Conservation (phyloP, 257 asterid genomes). For the Misopates orontium region DNA sequence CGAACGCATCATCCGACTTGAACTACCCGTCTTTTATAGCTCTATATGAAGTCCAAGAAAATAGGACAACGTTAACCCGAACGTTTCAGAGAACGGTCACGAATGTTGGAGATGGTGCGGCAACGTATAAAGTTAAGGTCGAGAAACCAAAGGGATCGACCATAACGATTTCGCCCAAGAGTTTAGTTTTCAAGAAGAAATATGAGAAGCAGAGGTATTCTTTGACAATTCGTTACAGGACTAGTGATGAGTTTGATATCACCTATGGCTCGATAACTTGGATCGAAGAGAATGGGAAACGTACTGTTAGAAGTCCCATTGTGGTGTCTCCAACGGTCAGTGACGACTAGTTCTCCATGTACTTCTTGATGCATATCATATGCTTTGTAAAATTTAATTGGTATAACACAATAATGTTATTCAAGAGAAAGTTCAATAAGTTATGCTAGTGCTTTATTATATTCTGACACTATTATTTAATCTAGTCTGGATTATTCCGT, state of each 20-base stretch:
- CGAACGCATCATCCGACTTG: slow-evolving; percentile 10
- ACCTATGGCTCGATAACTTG: slow-evolving; percentile 33
- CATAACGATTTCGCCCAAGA: slow-evolving; percentile 6
- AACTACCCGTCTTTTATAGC: slow-evolving; percentile 26
- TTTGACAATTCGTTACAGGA: slow-evolving; percentile 8
- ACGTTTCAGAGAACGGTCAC: slow-evolving; percentile 16
- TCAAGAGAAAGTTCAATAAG: too few relatives aligned
- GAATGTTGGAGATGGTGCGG: not conserved
- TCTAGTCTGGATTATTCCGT: too few relatives aligned
- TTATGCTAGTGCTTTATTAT: too few relatives aligned
- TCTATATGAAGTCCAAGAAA: not conserved
- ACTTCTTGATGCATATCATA: too few relatives aligned
- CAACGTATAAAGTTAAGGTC: not conserved
- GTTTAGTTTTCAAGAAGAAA: slow-evolving; percentile 8
- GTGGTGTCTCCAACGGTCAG: slow-evolving; percentile 30
- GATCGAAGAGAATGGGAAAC: slow-evolving; percentile 30
- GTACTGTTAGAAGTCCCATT: slow-evolving; percentile 37
- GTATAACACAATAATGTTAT: too few relatives aligned
- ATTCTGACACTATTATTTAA: too few relatives aligned
- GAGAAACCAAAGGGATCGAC: not conserved
- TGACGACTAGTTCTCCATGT: slow-evolving; percentile 5
- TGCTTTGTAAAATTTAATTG: too few relatives aligned
- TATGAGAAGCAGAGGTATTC: slow-evolving; percentile 11
- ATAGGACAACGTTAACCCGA: not conserved
- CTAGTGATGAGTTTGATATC: not conserved